These are phyloP conservation scores for Blastobotrys robertii DNA, from an alignment of 805 yeast genomes.

Conservation along the genomic window DNA sequence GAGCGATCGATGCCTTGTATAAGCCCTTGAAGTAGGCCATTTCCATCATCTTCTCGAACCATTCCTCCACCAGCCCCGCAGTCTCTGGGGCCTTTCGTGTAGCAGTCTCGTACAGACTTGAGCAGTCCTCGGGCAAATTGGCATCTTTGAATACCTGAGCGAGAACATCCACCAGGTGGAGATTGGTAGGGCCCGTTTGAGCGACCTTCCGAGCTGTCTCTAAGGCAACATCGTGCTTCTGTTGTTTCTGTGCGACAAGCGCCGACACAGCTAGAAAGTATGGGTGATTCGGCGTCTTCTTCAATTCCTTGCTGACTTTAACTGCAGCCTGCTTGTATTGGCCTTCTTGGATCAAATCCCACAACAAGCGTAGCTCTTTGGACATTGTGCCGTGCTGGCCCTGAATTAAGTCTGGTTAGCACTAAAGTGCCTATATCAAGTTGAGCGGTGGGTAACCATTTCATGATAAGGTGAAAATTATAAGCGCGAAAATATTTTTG, in stretches of 20 bases:
- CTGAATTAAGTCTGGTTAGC: too few species aligned
- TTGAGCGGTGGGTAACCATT: too few species aligned
- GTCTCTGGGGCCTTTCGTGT: conserved; percentile 14
- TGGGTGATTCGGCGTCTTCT: conserved; percentile 47
- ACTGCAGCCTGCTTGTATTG: conserved; percentile 45
- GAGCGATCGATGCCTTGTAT: conserved; percentile 39
- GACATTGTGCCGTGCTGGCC: conserved; percentile 11
- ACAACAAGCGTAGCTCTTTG: conserved; percentile 20
- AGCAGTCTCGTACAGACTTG: conserved; percentile 11
- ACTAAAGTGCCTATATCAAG: too few species aligned
- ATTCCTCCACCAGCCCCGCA: conserved; percentile 24
- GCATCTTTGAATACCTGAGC: conserved; percentile 14
- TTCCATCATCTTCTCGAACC: conserved; percentile 49
- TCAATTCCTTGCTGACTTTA: conserved; percentile 38
- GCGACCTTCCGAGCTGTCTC: conserved; percentile 21
- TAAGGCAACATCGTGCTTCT: conserved; percentile 13
- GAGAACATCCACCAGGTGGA: conserved; percentile 22
- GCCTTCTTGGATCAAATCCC: conserved; percentile 41
- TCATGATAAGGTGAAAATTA: too few species aligned
- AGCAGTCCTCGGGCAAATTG: conserved; percentile 14
- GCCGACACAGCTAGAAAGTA: conserved; percentile 38
- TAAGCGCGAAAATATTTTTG: too few species aligned
- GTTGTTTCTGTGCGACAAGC: conserved; percentile 16
- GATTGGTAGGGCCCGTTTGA: conserved; percentile 24
- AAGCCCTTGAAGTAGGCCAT: conserved; percentile 40